Conservation (phyloP, 2,329 filamentous ascomycete species). For the Penicillium sp. region DNA sequence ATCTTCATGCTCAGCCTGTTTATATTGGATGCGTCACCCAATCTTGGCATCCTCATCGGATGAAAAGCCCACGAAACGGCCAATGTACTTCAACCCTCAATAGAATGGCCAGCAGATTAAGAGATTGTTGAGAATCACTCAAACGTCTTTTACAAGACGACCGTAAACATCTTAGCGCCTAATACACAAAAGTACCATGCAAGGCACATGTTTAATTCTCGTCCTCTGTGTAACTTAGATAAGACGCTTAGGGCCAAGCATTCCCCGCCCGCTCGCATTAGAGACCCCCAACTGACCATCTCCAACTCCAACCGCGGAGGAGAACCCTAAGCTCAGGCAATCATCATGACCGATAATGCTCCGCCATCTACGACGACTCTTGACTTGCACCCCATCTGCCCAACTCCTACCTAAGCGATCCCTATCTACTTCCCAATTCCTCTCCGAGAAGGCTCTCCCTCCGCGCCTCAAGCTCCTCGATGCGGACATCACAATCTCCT, state of each 20-base stretch:
- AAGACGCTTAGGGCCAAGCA: too few relatives aligned
- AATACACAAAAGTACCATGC: too few relatives aligned
- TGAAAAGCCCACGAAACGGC: too few relatives aligned
- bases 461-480: slow-evolving; percentile 77
- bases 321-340: neutral
- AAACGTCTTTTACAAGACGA: too few relatives aligned
- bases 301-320: neutral
- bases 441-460: slow-evolving; percentile 67
- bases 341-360: slow-evolving; percentile 2
- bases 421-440: slow-evolving; percentile 30
- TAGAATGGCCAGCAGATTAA: too few relatives aligned
- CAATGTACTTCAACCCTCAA: too few relatives aligned
- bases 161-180: too few relatives aligned
- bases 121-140: too few relatives aligned
- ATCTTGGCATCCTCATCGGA: neutral
- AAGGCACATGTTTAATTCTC: too few relatives aligned
- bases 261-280: neutral
- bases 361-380: slow-evolving; percentile 14
- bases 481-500: slow-evolving; percentile 78
- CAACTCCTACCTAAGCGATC: slow-evolving; percentile 8
- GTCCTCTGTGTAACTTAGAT: too few relatives aligned
- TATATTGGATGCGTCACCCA: neutral
- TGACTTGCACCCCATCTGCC: neutral
- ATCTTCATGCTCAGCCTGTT: neutral
- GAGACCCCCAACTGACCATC: too few relatives aligned